These are phyloP conservation scores for Magnusiomyces suaveolens DNA, from an alignment of 1,139 yeast genomes.

Conservation along the genomic window DNA sequence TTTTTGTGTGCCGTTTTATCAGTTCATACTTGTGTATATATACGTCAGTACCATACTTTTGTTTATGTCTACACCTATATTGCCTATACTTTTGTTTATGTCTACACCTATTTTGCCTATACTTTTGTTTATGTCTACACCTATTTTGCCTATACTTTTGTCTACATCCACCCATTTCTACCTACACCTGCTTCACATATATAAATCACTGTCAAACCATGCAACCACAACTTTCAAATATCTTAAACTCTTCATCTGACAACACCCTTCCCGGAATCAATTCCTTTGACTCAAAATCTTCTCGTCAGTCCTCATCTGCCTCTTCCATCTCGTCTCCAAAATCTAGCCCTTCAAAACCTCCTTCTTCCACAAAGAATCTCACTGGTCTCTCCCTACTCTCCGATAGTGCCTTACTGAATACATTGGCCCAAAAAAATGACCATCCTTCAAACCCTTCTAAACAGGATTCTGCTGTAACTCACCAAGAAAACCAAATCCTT, in stretches of 20 bases:
- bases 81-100: no score
- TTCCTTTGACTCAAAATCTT: neutral
- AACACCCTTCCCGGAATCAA: neutral
- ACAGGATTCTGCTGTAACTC: neutral
- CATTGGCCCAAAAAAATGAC: neutral
- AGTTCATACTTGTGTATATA: no score
- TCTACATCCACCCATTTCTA: no score
- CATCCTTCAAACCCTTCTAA: neutral
- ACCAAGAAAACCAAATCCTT: neutral
- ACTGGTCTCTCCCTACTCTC: conserved; percentile 1
- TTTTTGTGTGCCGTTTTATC: no score
- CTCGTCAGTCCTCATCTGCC: neutral
- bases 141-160: no score
- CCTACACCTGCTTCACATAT: no score
- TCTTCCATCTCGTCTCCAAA: neutral
- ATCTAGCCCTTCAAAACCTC: neutral
- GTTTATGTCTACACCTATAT: no score
- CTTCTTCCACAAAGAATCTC: neutral
- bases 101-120: no score
- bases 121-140: no score
- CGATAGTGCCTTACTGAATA: neutral
- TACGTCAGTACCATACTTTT: no score
- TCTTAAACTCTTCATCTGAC: neutral
- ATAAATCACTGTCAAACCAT: neutral
- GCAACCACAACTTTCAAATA: conserved; percentile 1